phyloP scores from a whole-genome alignment of 1,284 basidiomycete species.

The Fomitopsis pinicola region DNA sequence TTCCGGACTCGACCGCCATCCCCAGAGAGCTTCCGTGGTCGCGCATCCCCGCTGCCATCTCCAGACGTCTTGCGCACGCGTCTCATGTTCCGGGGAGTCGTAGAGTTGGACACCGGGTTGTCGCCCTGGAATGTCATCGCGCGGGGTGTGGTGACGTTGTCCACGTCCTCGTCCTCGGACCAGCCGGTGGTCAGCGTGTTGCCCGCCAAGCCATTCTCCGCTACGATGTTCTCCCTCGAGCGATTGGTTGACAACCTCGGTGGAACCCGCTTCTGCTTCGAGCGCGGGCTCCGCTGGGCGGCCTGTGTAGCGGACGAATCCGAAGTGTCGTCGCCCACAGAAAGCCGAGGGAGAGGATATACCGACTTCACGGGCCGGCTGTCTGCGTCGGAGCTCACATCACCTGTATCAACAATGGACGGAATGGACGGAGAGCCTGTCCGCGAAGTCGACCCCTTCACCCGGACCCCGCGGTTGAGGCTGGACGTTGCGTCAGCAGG shows the following conservation, averaged over 20 bases:
- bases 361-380: slow-evolving; percentile 23
- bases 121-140: slow-evolving; percentile 42
- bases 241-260: slow-evolving; percentile 43
- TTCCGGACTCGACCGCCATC: slow-evolving; percentile 31
- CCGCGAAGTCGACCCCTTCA: slow-evolving; percentile 25
- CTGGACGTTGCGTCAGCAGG: slow-evolving; percentile 27
- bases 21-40: slow-evolving; percentile 29
- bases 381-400: slow-evolving; percentile 9
- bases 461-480: slow-evolving; percentile 20
- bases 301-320: slow-evolving; percentile 41
- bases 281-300: slow-evolving; percentile 31
- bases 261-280: slow-evolving; percentile 48
- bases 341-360: slow-evolving; percentile 31
- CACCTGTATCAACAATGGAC: slow-evolving; percentile 31
- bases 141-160: slow-evolving; percentile 50
- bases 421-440: slow-evolving; percentile 36
- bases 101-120: slow-evolving; percentile 23
- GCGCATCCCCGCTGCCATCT: slow-evolving; percentile 32
- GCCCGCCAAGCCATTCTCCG: slow-evolving; percentile 29
- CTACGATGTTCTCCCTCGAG: slow-evolving; percentile 31
- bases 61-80: slow-evolving; percentile 41
- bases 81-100: slow-evolving; percentile 32
- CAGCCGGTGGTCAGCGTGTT: slow-evolving; percentile 47
- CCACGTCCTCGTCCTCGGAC: slow-evolving; percentile 50
- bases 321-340: slow-evolving; percentile 34